A percentile compares a stretch with the other conserved stretches of the same genome.
Evolutionary conservation across 192 early-diverging fungal genomes (phyloP).

Genomic region (Helicostylum pulchrum): DNA sequence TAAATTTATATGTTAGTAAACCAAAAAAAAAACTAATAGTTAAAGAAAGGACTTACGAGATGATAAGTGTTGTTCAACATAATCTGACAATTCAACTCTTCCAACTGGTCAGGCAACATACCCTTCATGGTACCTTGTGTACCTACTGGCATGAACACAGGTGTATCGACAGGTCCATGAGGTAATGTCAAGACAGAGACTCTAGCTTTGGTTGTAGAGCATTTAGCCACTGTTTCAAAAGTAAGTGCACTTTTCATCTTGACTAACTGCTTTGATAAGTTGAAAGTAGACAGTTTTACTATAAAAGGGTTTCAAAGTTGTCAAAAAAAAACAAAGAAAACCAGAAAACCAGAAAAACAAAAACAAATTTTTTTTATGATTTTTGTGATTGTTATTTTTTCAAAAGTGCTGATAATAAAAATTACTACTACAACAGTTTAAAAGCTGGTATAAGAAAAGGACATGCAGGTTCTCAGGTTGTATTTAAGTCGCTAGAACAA

Average conservation of each 20-base stretch:
- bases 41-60: slow-evolving; percentile 47
- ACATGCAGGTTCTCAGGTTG: no score
- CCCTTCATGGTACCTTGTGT: slow-evolving; percentile 86
- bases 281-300: no score
- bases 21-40: not conserved
- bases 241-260: slow-evolving; percentile 65
- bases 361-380: no score
- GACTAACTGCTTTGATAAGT: no score
- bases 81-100: slow-evolving; percentile 73
- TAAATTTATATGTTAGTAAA: not conserved
- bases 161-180: slow-evolving; percentile 77
- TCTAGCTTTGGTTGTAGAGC: slow-evolving; percentile 81
- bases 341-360: no score
- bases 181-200: slow-evolving; percentile 72
- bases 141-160: slow-evolving; percentile 89
- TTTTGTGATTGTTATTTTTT: no score
- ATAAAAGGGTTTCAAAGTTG: no score
- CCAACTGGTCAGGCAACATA: slow-evolving; percentile 71
- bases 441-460: no score
- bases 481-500: no score
- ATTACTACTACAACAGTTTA: no score
- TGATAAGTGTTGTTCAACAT: slow-evolving; percentile 90
- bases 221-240: slow-evolving; percentile 70
- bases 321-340: no score
- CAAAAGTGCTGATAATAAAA: no score